Evolutionary conservation across 108 stramenopile genomes (phyloP), one percentile per base, ranked within the genome.

Genomic region (Poteriospumella lacustris): DNA sequence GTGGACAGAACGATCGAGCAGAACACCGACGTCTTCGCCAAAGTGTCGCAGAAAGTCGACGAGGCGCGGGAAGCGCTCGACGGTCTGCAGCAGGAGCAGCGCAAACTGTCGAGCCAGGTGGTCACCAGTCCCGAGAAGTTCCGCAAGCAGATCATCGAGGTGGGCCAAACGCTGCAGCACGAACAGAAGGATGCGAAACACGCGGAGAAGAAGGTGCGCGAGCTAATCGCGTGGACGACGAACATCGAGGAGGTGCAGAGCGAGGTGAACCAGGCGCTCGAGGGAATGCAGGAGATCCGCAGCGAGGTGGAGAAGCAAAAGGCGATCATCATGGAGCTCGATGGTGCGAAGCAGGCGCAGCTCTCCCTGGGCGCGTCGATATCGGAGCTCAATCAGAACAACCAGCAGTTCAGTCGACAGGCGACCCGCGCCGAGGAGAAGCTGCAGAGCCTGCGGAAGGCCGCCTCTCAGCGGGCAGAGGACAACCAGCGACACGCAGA

Each of bases 11-110:
- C 59, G 39, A 80, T 42, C 59, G 58, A 62, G 31, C 43, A 80
- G 36, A 72, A 59, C 38, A 78, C 68, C 33, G 79, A 83, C 15
- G 40, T 29, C n/a, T 28, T 78, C n/a, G 42, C 68, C 28, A 75
- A 58, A 26, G 19, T 70, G 43, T 28, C 33, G 0, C 56, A 47
- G 1, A 39, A 70, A n/a, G 29, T 78, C 59, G 64, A 44, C 19
- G 34, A 56, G 24, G 68, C 39, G 24, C 26, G n/a, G 19, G 64
- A 82, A 39, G 81, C 76, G 43, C 29, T 31, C 5, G 81, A 82
- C 3, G 70, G 36, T 5, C 31, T 73, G 70, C 31, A 5, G 9
- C 5, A 5, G 3, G 41, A 28, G 43, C 36, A 56, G 3, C 9
- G 36, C 24, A 5, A 38, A 38, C 70, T 73, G 36, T 26, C 43